A percentile compares a stretch with the other conserved stretches of the same genome.
Conservation (phyloP, 2,329 filamentous ascomycete species). For the Cladosporium phlei region DNA sequence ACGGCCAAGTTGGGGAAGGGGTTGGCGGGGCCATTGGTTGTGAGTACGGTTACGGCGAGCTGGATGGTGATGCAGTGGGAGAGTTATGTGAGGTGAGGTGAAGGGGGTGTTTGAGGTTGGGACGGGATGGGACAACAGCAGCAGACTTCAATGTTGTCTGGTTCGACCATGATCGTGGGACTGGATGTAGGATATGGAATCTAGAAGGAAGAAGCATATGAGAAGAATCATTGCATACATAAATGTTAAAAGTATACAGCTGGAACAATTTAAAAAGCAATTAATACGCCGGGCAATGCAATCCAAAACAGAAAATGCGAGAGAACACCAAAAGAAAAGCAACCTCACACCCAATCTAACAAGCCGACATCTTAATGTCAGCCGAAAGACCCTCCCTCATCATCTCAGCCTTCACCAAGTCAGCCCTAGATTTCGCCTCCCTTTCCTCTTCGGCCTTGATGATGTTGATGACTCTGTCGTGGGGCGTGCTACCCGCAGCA, state of each 20-base stretch:
- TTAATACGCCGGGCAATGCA: background rate
- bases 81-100: background rate
- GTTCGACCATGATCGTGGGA: too few relatives aligned
- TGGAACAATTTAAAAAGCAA: background rate
- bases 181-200: too few relatives aligned
- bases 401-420: slow-evolving; percentile 7
- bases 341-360: background rate
- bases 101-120: too few relatives aligned
- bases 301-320: background rate
- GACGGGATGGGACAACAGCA: too few relatives aligned
- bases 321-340: background rate
- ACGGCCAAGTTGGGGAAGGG: slow-evolving; percentile 63
- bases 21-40: slow-evolving; percentile 54
- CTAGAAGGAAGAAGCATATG: too few relatives aligned
- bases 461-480: slow-evolving; percentile 32
- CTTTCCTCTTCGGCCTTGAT: slow-evolving; percentile 29
- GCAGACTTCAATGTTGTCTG: too few relatives aligned
- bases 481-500: slow-evolving; percentile 21
- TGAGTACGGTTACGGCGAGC: slow-evolving; percentile 50
- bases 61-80: slow-evolving; percentile 65
- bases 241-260: background rate
- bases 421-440: slow-evolving; percentile 25
- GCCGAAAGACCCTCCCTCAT: slow-evolving; percentile 6
- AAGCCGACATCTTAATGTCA: slow-evolving; percentile 9
- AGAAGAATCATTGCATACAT: too few relatives aligned